Conservation (phyloP, 306 rosid genomes). For the Vicia sativa region DNA sequence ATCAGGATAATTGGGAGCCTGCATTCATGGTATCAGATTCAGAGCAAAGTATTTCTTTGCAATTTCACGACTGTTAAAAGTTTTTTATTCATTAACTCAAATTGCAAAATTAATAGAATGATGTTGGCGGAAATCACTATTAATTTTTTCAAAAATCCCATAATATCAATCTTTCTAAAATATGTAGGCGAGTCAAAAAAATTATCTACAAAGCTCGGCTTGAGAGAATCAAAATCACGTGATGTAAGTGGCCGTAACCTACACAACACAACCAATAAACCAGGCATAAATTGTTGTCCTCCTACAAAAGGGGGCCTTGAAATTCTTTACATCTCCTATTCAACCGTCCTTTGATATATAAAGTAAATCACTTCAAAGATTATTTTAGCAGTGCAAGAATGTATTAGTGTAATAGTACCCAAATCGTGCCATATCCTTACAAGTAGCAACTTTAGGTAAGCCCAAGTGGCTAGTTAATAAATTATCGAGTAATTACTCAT, state of each 20-base stretch:
- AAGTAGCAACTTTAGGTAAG: conserved; percentile 9
- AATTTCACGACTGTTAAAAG: conserved; percentile 17
- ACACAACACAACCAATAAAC: conserved; percentile 5
- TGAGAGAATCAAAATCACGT: conserved; percentile 28
- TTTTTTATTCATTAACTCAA: conserved; percentile 27
- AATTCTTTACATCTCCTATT: conserved; percentile 31
- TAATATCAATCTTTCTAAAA: conserved; percentile 11
- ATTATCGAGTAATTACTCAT: conserved; percentile 12
- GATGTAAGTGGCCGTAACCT: conserved; percentile 7
- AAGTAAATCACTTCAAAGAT: conserved; percentile 11
- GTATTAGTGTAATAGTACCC: not conserved
- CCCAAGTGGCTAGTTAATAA: conserved; percentile 13
- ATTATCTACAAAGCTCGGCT: conserved; percentile 11
- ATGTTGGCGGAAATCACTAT: conserved; percentile 10
- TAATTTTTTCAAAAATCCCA: conserved; percentile 9
- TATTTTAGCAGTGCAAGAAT: conserved; percentile 3
- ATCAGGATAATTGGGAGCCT: conserved; percentile 97
- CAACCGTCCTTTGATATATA: conserved; percentile 16
- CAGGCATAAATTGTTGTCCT: conserved; percentile 21
- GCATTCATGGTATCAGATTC: conserved; percentile 45
- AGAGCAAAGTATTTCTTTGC: conserved; percentile 19
- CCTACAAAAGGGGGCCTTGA: conserved; percentile 14
- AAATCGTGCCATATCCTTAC: not conserved
- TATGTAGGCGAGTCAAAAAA: conserved; percentile 15
- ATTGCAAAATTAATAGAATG: conserved; percentile 15